phyloP scores from a whole-genome alignment of 2,329 filamentous ascomycete species.

The Alternaria viburni region DNA sequence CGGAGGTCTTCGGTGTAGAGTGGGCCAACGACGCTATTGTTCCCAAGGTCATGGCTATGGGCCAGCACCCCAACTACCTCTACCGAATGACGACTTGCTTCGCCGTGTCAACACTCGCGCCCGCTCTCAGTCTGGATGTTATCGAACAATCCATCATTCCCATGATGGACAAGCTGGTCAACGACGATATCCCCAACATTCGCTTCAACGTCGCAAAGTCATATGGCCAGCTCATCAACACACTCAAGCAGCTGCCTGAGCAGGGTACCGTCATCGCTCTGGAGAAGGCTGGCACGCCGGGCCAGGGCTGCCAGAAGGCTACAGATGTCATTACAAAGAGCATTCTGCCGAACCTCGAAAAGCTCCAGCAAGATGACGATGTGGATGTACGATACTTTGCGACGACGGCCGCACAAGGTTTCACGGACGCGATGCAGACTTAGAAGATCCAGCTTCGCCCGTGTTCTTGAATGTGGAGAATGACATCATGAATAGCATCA shows the following conservation, averaged over 20 bases:
- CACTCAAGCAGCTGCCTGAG: constrained; percentile 88
- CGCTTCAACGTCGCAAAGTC: constrained; percentile 99
- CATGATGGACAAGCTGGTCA: constrained; percentile 92
- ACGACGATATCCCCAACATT: constrained; percentile 97
- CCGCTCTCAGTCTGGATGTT: constrained; percentile 90
- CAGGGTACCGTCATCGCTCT: constrained; percentile 84
- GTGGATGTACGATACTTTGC: constrained; percentile 98
- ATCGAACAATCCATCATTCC: constrained; percentile 93
- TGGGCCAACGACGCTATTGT: constrained; percentile 98
- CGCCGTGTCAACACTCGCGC: constrained; percentile 91
- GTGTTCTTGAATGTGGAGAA: constrained; percentile 6
- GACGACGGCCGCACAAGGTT: constrained; percentile 76
- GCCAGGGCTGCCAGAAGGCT: constrained; percentile 70
- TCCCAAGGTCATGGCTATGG: constrained; percentile 98
- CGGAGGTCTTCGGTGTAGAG: constrained; percentile 96
- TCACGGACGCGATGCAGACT: constrained; percentile 50
- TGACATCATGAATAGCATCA: constrained; percentile 28
- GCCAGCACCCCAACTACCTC: constrained; percentile 96
- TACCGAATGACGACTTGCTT: constrained; percentile 99
- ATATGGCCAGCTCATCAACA: constrained; percentile 86
- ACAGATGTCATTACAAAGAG: constrained; percentile 83
- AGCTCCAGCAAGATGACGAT: constrained; percentile 95
- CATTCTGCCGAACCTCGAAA: constrained; percentile 88
- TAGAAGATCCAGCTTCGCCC: constrained; percentile 29
- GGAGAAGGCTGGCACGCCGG: constrained; percentile 73